Base-by-base conservation (phyloP, 352 stramenopile genomes). In the Phytopythium vexans region DNA sequence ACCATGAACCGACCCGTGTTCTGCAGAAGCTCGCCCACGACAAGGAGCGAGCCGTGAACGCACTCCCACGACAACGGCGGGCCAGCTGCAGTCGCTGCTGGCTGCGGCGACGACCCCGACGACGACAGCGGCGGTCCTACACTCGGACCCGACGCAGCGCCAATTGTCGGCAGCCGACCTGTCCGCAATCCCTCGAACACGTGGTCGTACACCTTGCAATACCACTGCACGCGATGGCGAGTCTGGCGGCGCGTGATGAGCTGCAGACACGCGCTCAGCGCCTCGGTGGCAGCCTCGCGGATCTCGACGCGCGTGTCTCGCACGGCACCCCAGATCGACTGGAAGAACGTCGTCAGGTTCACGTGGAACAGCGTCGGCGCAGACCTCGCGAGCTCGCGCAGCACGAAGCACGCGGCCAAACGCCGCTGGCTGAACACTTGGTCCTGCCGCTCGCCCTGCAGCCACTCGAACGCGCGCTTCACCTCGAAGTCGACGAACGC, bases 1-100 rank as follows among this genome's bases (percentile, higher is more conserved):
- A 98, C 73, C 84, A 99, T 98, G 65, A 99, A 99, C n/a, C 82
- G 69, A 1, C 93, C 83, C 4, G 96, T 97, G 62, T 98, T 89
- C 8, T 96, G 76, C 33, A 99, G 74, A 54, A 99, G 83, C 49
- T 98, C 92, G 32, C 85, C 82, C 21, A 99, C 91, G 8, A 97
- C 90, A 1, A 99, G 70, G 16, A 99, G 70, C 6, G 95, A 98
- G 9, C 97, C 97, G 63, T 99, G 97, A 0, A 92, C 80, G 37
- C 74, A 83, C 46, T 91, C 82, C 82, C 82, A 92, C 5, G 82
- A 75, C 2, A 70, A 43, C 5, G 60, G 41, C 3, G 61, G 45
- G 43, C 58, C 41, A 36, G 44, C 15, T 49, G 8, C 1, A 38
- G 2, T 8, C 21, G n/a, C 51, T 2, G 54, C 35, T 11, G 36